These are phyloP conservation scores for Boletus eberwhitei DNA, from an alignment of 768 basidiomycete species.

Conservation along the genomic window DNA sequence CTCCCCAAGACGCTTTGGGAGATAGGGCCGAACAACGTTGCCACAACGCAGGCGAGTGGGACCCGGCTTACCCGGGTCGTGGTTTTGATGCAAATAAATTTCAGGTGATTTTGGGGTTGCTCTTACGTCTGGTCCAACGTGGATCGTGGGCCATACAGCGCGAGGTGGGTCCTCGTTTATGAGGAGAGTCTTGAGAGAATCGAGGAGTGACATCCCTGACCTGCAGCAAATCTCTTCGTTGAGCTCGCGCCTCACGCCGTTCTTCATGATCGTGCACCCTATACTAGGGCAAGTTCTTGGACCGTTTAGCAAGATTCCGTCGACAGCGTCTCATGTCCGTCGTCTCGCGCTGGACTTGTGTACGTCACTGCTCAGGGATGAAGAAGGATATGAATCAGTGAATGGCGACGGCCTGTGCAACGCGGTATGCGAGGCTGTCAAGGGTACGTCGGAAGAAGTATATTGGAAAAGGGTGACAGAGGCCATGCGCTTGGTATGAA, in stretches of 20 bases:
- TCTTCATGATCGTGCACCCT: slow-evolving; percentile 77
- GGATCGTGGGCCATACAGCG: slow-evolving; percentile 41
- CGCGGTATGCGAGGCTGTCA: slow-evolving; percentile 28
- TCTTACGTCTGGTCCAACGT: slow-evolving; percentile 62
- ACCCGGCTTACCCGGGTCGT: not conserved
- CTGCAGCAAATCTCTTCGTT: slow-evolving; percentile 48
- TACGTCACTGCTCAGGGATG: slow-evolving; percentile 28
- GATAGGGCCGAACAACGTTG: slow-evolving; percentile 53
- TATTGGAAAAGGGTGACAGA: slow-evolving; percentile 35
- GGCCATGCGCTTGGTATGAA: slow-evolving; percentile 17
- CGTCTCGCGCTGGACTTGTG: slow-evolving; percentile 66
- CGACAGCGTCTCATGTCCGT: slow-evolving; percentile 38
- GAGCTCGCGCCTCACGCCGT: slow-evolving; percentile 66
- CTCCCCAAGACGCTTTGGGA: slow-evolving; percentile 89
- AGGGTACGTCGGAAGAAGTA: slow-evolving; percentile 24
- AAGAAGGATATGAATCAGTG: slow-evolving; percentile 3
- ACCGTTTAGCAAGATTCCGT: slow-evolving; percentile 70
- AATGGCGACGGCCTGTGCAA: slow-evolving; percentile 16
- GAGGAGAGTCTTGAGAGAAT: slow-evolving; percentile 1
- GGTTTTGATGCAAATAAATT: slow-evolving; percentile 5
- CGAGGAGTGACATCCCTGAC: slow-evolving; percentile 14
- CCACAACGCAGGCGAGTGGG: slow-evolving; percentile 56
- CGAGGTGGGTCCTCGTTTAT: slow-evolving; percentile 38
- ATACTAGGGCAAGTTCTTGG: slow-evolving; percentile 69
- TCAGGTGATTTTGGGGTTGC: slow-evolving; percentile 55